A percentile compares a stretch with the other conserved stretches of the same genome.
phyloP scores from a whole-genome alignment of 768 basidiomycete species.

The Podaxis mareebaensis region DNA sequence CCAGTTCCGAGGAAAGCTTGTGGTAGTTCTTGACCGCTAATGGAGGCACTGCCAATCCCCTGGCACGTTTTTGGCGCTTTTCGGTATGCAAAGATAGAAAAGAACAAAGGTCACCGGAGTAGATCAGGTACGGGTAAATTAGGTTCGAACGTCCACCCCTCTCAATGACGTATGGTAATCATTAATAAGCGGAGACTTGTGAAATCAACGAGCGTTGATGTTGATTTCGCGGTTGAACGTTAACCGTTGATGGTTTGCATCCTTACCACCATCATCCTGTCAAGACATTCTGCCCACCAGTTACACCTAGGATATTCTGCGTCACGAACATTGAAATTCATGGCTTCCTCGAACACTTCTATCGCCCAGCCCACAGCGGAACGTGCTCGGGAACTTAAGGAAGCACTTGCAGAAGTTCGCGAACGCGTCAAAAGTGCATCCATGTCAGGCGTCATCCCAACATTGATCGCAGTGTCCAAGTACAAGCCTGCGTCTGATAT shows the following conservation, averaged over 20 bases:
- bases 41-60: too few species aligned
- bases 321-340: not conserved
- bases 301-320: not conserved
- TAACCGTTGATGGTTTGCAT: not conserved
- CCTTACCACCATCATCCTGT: not conserved
- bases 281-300: not conserved
- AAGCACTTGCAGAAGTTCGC: constrained; percentile 54
- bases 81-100: too few species aligned
- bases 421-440: constrained; percentile 44
- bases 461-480: constrained; percentile 89
- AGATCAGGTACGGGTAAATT: too few species aligned
- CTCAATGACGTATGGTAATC: too few species aligned
- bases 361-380: constrained; percentile 32
- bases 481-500: constrained; percentile 89
- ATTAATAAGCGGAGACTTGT: too few species aligned
- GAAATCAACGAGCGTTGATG: not conserved
- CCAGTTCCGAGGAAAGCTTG: too few species aligned
- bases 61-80: too few species aligned
- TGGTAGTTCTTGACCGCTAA: too few species aligned
- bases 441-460: constrained; percentile 30
- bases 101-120: too few species aligned
- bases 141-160: too few species aligned
- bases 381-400: constrained; percentile 51
- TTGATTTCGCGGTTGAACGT: too few species aligned
- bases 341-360: constrained; percentile 5